Base-by-base conservation (phyloP, 192 early-diverging fungal genomes). In the Pilobolus umbonatus region DNA sequence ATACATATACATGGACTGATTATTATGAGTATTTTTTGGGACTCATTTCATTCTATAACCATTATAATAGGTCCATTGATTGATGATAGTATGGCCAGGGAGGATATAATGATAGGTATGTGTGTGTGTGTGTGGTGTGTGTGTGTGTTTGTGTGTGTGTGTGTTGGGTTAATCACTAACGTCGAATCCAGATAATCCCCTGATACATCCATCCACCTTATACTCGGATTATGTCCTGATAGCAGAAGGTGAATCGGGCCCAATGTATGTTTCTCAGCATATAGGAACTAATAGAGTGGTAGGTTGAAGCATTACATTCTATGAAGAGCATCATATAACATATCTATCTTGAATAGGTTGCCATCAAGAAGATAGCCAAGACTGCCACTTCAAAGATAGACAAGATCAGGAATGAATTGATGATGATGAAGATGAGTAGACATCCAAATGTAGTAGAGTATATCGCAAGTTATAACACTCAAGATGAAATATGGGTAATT, bases 391-490 rank as follows among this genome's bases (percentile, higher is more conserved):
- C 88, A 44, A 95, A 95, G 67, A 88, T 94, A 77, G 87, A 88
- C 53, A 80, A 90, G 43, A 91, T 97, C 49, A 89, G 89, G 55
- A 94, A 91, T 65, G 93, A 95, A 72, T 82, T 95, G 32, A 70
- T 80, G 26, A 78, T 89, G 5, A 94, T 95, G 92, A 93, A 92
- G 71, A 84, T 87, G 62, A 88, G 86, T 61, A 78, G 76, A 36
- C 92, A 94, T 63, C 81, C 88, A 42, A 96, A 98, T 71, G 92
- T 99, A 73, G 93, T 98, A 49, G 96, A 98, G 64, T 98, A 88
- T 69, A 76, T 94, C 51, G 92, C 91, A 66, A 81, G 86, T 30
- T 94, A 90, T 64, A 66, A 91, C 49, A 80, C 89, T 22, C 76
- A 83, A 53, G 77, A 80, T 26, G 94, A 98, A 30, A 74, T 99